Evolutionary conservation across 148 eudicot species (phyloP).

Genomic region (Mesembryanthemum crystallinum): DNA sequence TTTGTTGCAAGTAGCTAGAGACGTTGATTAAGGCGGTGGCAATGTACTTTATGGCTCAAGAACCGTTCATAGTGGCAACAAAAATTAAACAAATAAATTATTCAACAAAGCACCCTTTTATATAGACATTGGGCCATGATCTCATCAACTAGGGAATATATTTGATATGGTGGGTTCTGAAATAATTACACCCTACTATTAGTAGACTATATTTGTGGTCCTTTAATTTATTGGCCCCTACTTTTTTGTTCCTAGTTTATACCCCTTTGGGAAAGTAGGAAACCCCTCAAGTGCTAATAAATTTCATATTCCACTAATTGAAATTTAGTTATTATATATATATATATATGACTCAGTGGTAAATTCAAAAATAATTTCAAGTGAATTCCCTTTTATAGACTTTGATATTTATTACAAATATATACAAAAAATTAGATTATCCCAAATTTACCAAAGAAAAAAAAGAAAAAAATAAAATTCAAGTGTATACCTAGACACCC

Average conservation of each 20-base stretch:
- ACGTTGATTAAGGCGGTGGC: slow-evolving; percentile 4
- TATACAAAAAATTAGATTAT: too few relatives aligned
- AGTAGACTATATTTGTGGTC: background rate
- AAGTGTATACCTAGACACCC: too few relatives aligned
- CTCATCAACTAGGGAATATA: slow-evolving; percentile 5
- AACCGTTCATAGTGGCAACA: slow-evolving; percentile 16
- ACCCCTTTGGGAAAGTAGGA: slow-evolving; percentile 13
- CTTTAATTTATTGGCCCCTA: background rate
- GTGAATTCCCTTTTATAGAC: background rate
- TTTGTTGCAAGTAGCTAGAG: background rate
- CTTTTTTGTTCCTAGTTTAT: background rate
- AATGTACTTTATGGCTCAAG: slow-evolving; percentile 6
- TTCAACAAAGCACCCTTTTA: background rate
- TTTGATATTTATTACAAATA: background rate
- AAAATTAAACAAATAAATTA: background rate
- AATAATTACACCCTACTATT: slow-evolving; percentile 4
- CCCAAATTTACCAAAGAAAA: too few relatives aligned
- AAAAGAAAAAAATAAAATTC: too few relatives aligned
- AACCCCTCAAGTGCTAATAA: too few relatives aligned
- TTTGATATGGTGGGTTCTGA: slow-evolving; percentile 4
- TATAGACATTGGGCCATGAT: slow-evolving; percentile 10
- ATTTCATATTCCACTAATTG: too few relatives aligned
- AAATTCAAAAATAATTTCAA: too few relatives aligned
- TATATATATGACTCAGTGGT: too few relatives aligned
- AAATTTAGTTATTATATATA: too few relatives aligned